phyloP scores from a whole-genome alignment of 2,329 filamentous ascomycete genomes.

The Fusarium begoniae region DNA sequence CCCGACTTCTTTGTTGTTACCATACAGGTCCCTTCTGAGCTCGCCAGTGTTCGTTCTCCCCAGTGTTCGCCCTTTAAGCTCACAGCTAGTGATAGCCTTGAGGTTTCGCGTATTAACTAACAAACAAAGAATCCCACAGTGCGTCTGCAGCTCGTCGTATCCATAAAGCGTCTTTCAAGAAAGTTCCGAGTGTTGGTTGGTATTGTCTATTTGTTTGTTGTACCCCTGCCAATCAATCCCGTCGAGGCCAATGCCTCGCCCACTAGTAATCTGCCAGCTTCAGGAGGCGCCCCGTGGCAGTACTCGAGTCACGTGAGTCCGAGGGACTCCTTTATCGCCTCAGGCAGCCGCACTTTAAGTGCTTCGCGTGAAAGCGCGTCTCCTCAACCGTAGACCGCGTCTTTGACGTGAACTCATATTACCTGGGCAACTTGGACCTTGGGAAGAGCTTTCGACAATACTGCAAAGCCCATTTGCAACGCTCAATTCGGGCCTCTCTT shows the following conservation, averaged over 20 bases:
- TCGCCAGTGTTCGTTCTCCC: conserved; percentile 18
- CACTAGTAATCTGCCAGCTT: conserved; percentile 41
- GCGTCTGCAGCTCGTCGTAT: conserved; percentile 33
- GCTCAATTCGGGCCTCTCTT: conserved; percentile 10
- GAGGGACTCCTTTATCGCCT: conserved; percentile 38
- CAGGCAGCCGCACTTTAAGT: conserved; percentile 51
- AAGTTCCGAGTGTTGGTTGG: conserved; percentile 27
- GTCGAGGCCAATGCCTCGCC: conserved; percentile 27
- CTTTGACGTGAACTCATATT: conserved; percentile 47
- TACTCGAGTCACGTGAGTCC: conserved; percentile 45
- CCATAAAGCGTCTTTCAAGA: conserved; percentile 21
- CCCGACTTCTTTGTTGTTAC: conserved; percentile 31
- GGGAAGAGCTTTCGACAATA: conserved; percentile 33
- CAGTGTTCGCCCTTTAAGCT: conserved; percentile 28
- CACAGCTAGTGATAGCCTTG: conserved; percentile 18
- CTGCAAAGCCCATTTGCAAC: conserved; percentile 17
- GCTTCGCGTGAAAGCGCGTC: conserved; percentile 52
- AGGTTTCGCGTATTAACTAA: conserved; percentile 12
- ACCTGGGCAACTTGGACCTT: conserved; percentile 42
- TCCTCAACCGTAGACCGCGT: conserved; percentile 47
- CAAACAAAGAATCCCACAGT: conserved; percentile 3
- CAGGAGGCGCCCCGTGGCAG: conserved; percentile 40
- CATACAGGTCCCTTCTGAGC: conserved; percentile 30
- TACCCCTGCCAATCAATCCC: conserved; percentile 33
- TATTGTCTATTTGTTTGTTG: conserved; percentile 34